Evolutionary conservation across 495 filamentous ascomycete genomes (phyloP), one percentile per base, ranked within the genome.

Genomic region (Talaromyces thailandensis): DNA sequence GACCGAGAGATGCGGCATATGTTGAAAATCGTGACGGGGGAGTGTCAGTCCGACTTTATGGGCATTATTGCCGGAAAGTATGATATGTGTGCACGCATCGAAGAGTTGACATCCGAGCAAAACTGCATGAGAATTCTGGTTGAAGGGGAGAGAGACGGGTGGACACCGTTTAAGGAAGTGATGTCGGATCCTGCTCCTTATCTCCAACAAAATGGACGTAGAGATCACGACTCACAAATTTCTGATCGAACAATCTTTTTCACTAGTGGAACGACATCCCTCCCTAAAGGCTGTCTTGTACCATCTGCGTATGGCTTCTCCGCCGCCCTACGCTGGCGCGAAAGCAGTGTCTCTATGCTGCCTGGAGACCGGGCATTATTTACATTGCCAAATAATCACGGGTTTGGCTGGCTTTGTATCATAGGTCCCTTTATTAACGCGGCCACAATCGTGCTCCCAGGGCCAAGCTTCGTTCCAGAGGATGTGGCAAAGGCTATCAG

Each of bases 261-360:
- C 63, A 79, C 75, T 1, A 76, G 73, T 58, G 76, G 78, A 18
- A 79, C 75, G 0, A 74, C 76, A 4, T 64, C 65, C 9, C 65
- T 70, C 3, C 76, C 78, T 3, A 81, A 81, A 63, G 71, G 69
- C 25, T 79, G 76, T 57, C 51, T 55, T 48, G n/a, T 48, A 48
- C 43, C 43, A 48, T 48, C 43, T 48, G 6, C 43, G n/a, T 48
- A 48, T 48, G 43, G 43, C 43, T 51, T 70, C 26, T 62, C 66
- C 28, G 66, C 59, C 51, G 45, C 53, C 18, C 37, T 56, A n/a
- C 40, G 62, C 14, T 62, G 43, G 61, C 14, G 32, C 31, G 24
- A 55, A 29, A 51, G 53, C 28, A 28, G 37, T 21, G 59, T 55
- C 5, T n/a, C 53, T 58, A 14, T 64, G 26, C 26, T 48, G 4